Percentiles rank a stretch among this genome's conserved stretches.
These are phyloP conservation scores for Myxozyma kluyveri DNA, from an alignment of 805 yeast genomes.

Conservation along the genomic window DNA sequence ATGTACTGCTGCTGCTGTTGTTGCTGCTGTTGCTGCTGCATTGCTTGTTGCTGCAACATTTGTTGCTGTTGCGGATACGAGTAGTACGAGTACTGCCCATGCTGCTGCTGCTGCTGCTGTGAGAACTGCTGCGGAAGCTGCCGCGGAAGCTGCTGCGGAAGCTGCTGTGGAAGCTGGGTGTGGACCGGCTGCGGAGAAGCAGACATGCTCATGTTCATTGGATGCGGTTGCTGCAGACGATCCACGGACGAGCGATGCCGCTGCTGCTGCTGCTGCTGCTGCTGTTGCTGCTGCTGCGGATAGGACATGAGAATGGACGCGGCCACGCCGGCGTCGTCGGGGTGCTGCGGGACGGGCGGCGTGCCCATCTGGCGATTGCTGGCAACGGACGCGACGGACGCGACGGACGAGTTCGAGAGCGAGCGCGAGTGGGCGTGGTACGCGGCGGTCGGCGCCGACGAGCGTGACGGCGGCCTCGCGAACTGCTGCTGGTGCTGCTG, in stretches of 20 bases:
- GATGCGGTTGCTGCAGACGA: neutral
- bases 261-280: neutral
- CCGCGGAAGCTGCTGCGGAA: constrained; percentile 11
- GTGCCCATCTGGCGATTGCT: neutral
- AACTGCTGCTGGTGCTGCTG: neutral
- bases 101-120: constrained; percentile 17
- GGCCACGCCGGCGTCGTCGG: neutral
- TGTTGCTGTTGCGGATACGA: constrained; percentile 18
- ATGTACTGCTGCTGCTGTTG: constrained; percentile 11
- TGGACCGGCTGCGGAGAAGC: neutral
- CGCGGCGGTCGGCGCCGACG: no score
- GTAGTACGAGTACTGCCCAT: neutral
- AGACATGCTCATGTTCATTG: neutral
- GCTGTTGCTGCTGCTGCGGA: constrained; percentile 9
- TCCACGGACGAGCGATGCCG: neutral
- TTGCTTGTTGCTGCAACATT: constrained; percentile 8
- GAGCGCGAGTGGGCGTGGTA: neutral
- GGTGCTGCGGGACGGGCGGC: neutral
- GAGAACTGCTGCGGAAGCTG: constrained; percentile 11
- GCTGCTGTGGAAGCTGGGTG: neutral
- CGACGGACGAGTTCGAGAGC: neutral
- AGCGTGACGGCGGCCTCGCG: neutral
- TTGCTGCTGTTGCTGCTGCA: constrained; percentile 17
- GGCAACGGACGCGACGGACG: neutral
- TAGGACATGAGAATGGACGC: neutral